Conservation (phyloP, 2,329 filamentous ascomycete genomes). For the Penicillium capsulatum region DNA sequence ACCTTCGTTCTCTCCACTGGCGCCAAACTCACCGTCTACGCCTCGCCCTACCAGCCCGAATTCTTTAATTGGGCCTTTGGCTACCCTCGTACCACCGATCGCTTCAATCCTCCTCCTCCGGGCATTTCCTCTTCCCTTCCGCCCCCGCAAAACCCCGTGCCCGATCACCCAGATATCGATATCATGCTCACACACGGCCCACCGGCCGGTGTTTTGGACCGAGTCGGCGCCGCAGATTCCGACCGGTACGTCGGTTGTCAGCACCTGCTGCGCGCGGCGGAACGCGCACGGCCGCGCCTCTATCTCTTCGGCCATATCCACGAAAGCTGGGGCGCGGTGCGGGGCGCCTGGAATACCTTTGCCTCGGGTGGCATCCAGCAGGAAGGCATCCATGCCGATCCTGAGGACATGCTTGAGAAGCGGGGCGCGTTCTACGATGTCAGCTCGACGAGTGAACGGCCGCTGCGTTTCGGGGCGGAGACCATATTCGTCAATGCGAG, state of each 20-base stretch:
- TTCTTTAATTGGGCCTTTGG: constrained; percentile 56
- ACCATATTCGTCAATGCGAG: constrained; percentile 58
- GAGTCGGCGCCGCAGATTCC: constrained; percentile 17
- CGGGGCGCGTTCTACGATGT: constrained; percentile 35
- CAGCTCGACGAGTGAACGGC: constrained; percentile 24
- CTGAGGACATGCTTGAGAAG: constrained; percentile 29
- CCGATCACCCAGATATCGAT: constrained; percentile 47
- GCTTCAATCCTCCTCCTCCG: constrained; percentile 45
- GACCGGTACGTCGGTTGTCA: constrained; percentile 51
- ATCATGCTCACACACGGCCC: constrained; percentile 61
- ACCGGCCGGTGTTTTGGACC: constrained; percentile 50
- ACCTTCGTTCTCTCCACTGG: constrained; percentile 46
- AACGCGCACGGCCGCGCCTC: constrained; percentile 50
- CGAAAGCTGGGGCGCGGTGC: constrained; percentile 49
- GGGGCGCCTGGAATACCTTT: constrained; percentile 27
- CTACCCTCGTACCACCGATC: constrained; percentile 49
- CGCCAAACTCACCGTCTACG: constrained; percentile 50
- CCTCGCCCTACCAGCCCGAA: constrained; percentile 51
- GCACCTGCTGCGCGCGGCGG: constrained; percentile 50
- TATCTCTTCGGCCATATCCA: constrained; percentile 63
- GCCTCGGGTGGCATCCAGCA: constrained; percentile 15
- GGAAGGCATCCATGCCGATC: constrained; percentile 21
- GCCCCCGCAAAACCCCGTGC: constrained; percentile 37
- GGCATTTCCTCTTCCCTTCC: constrained; percentile 17
- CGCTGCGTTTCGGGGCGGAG: constrained; percentile 46